Evolutionary conservation across 371 early-diverging fungal genomes (phyloP).

Genomic region (Actinomucor elegans): DNA sequence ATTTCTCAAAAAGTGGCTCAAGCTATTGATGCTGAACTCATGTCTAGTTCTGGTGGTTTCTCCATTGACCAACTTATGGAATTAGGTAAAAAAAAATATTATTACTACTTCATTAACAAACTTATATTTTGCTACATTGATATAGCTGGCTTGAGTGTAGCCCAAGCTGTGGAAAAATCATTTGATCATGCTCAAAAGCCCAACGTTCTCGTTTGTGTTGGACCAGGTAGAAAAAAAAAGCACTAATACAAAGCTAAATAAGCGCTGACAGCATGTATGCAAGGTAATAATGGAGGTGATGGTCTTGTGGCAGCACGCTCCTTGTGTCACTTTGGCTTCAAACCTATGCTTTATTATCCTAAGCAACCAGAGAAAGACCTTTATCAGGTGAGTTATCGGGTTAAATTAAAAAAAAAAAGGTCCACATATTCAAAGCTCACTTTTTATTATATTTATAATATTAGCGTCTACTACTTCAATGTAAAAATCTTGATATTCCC

Average conservation of each 20-base stretch:
- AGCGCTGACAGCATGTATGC: not conserved
- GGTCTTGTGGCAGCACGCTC: constrained; percentile 91
- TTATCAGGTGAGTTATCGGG: constrained; percentile 62
- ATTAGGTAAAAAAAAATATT: constrained; percentile 40
- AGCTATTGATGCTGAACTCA: constrained; percentile 81
- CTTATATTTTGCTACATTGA: not conserved
- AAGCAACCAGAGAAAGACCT: constrained; percentile 70
- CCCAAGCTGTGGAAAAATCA: constrained; percentile 78
- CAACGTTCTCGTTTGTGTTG: constrained; percentile 74
- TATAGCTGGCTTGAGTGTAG: constrained; percentile 86
- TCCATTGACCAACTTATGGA: constrained; percentile 90
- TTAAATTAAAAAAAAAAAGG: too few species aligned
- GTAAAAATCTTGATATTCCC: constrained; percentile 65
- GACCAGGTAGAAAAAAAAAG: constrained; percentile 59
- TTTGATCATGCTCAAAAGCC: constrained; percentile 53
- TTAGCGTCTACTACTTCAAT: constrained; percentile 69
- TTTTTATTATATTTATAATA: not conserved
- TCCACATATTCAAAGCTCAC: not conserved
- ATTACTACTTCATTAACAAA: not conserved
- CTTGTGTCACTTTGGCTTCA: constrained; percentile 83
- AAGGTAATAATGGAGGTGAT: constrained; percentile 94
- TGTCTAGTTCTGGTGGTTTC: constrained; percentile 82
- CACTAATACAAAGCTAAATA: not conserved
- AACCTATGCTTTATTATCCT: constrained; percentile 76
- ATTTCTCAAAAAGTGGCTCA: constrained; percentile 79